Base-by-base conservation (phyloP, 2,329 filamentous ascomycete genomes). In the Grosmannia huntii region DNA sequence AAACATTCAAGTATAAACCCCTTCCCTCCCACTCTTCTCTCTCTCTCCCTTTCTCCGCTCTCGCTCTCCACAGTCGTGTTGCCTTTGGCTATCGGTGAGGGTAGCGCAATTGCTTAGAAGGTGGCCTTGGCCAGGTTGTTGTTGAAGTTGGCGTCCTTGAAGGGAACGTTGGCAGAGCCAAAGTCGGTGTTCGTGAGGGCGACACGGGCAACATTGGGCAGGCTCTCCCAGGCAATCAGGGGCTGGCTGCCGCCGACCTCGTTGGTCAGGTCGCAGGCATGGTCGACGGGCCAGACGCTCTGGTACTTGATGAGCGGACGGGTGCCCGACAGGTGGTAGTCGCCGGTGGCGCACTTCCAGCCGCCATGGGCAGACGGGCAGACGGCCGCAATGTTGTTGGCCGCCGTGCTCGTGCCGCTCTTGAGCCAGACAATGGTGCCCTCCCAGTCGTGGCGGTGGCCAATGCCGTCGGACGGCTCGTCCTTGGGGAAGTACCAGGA, bases 401-500 rank as follows among this genome's bases (percentile, higher is more conserved):
- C 64, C 0, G 62, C 65, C n/a, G 65, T 59, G 21, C 64, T 62
- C 4, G 63, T 61, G 55, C 63, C 63, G 58, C 36, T 69, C 61
- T 52, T 72, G 56, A 61, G 57, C 65, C 65, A 66, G 16, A 74
- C 64, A 3, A 74, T 65, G n/a, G 64, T 61, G 55, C 64, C 68
- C 62, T 74, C 72, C 71, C 71, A 74, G 62, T 75, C 72, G 60
- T 73, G 69, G 3, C 72, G 69, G 59, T 75, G 72, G 36, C 68
- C 66, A 2, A 66, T 60, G 0, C 69, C 71, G 0, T 59, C 51
- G 27, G 62, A 65, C 16, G 73, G 72, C 61, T 70, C 65, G 60
- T 76, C 74, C 66, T 77, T 76, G 55, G 75, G 75, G 64, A 74
- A 69, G 64, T 75, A 76, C 73, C 73, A 74, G 6, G 70, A 65